Evolutionary conservation across 345 rosid species (phyloP), one percentile per base, ranked within the genome.

Genomic region (Dipteronia sinensis): DNA sequence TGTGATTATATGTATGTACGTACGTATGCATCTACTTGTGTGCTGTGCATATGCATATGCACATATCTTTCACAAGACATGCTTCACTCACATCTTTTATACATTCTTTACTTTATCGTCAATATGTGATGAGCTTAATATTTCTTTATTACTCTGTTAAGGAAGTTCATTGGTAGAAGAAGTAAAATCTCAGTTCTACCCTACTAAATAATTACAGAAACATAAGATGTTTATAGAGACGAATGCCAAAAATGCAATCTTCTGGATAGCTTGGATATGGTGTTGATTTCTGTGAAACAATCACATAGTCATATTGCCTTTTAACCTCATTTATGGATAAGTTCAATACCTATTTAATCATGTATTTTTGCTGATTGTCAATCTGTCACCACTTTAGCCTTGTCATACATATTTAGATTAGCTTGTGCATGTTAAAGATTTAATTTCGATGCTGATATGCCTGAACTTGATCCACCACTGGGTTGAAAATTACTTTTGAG

Each of bases 401-500:
- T 20, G 63, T n/a, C 55, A 49, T 58, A 58, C 23, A 58, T n/a
- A 58, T 58, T 4, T 58, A 9, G 23, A 58, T 58, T 58, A 20
- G 55, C 19, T 49, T 49, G 6, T 49, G 55, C 5, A 12, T 49
- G 19, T 49, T 22, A 6, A 10, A 61, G 65, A 22, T 61, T 61
- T 20, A 61, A 20, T 61, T 42, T 44, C 53, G 62, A 22, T 29
- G 61, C 63, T 69, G 74, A 69, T 55, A 12, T 61, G 66, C 69
- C 20, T 61, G 4, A 58, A n/a, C 25, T 58, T 58, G 65, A 69
- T 61, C 22, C 58, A 23, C 38, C 6, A 34, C 38, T 34, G 6
- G 38, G 4, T 34, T 34, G 38, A 34, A 34, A 34, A 34, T 34
- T 4, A 5, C 38, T 4, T 34, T 34, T 34, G 6, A 34, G 6